Conservation (phyloP, 2,329 filamentous ascomycete species). For the Exophiala spinifera region DNA sequence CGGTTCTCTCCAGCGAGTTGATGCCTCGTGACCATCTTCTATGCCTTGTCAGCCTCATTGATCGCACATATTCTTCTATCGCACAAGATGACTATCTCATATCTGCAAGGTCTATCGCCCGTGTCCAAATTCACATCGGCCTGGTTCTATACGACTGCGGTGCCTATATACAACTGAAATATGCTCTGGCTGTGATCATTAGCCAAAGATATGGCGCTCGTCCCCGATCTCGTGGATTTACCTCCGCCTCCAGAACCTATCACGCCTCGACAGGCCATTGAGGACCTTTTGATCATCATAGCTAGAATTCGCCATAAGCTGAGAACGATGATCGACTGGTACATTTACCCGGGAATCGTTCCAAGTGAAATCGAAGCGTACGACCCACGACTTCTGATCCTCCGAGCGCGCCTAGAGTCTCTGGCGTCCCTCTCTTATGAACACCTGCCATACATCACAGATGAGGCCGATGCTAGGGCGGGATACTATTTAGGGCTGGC, state of each 20-base stretch:
- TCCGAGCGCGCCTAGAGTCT: conserved; percentile 18
- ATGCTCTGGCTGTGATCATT: not conserved
- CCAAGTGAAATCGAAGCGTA: conserved; percentile 27
- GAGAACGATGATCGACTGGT: conserved; percentile 27
- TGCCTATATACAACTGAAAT: too few species aligned
- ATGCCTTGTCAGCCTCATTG: too few species aligned
- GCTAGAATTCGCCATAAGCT: conserved; percentile 24
- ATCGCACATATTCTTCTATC: too few species aligned
- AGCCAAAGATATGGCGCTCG: not conserved
- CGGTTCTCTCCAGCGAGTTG: too few species aligned
- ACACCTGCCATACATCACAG: conserved; percentile 24
- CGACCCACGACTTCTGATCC: conserved; percentile 29
- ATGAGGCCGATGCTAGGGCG: conserved; percentile 21
- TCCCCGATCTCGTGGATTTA: not conserved
- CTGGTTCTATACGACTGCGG: not conserved
- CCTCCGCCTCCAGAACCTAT: conserved; percentile 20
- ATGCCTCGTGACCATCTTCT: not conserved
- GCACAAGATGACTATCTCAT: too few species aligned
- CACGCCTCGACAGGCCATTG: conserved; percentile 21
- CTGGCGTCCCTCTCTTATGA: conserved; percentile 19
- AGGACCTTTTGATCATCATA: conserved; percentile 17
- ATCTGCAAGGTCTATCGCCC: too few species aligned
- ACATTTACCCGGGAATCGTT: conserved; percentile 26
- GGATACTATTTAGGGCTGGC: conserved; percentile 21
- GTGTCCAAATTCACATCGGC: too few species aligned